A percentile compares a stretch with the other conserved stretches of the same genome.
Conservation (phyloP, 2,329 filamentous ascomycete genomes). For the Colletotrichum melonis region DNA sequence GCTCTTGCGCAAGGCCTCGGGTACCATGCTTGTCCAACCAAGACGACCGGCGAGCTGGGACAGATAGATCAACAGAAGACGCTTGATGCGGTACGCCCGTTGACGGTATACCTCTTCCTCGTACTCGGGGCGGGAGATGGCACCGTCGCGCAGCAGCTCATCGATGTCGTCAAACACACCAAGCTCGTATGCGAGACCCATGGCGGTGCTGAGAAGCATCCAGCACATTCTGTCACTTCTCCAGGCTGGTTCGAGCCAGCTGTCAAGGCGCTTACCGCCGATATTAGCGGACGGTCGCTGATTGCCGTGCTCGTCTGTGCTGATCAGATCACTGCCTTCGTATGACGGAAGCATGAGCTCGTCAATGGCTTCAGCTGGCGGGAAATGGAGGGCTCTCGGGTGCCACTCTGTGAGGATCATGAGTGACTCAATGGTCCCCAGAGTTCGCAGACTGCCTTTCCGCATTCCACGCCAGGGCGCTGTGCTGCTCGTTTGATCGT, state of each 20-base stretch:
- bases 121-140: constrained; percentile 72
- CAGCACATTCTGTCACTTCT: constrained; percentile 95
- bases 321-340: constrained; percentile 57
- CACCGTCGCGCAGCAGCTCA: constrained; percentile 70
- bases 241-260: constrained; percentile 97
- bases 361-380: constrained; percentile 79
- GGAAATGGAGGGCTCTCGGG: constrained; percentile 92
- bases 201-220: constrained; percentile 94
- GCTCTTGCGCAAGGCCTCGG: constrained; percentile 70
- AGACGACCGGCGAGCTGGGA: constrained; percentile 94
- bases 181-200: constrained; percentile 90
- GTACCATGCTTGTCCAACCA: constrained; percentile 94
- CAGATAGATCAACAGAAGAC: constrained; percentile 89
- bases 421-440: constrained; percentile 94
- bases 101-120: constrained; percentile 83
- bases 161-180: constrained; percentile 95
- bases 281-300: constrained; percentile 66
- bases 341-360: constrained; percentile 74
- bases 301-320: constrained; percentile 55
- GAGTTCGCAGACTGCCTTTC: constrained; percentile 84
- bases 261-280: constrained; percentile 87
- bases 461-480: constrained; percentile 77
- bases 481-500: constrained; percentile 73
- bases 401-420: constrained; percentile 98
- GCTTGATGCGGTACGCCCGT: constrained; percentile 83